Conservation (phyloP, 78 protist species). For the Speleostelium caveatum region DNA sequence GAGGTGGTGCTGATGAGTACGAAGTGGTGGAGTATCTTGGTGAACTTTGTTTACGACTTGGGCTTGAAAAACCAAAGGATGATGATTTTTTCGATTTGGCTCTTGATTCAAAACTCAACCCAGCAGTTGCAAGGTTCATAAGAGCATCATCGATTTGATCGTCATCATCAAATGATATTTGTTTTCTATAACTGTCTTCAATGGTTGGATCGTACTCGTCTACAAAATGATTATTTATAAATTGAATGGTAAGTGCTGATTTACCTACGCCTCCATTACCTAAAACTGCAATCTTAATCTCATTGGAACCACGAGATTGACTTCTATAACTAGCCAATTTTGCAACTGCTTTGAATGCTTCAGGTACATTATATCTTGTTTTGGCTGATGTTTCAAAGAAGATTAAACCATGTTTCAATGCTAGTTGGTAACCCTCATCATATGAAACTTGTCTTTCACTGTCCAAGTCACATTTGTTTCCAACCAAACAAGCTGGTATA, state of each 20-base stretch:
- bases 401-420: conserved; percentile 46
- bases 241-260: conserved; percentile 79
- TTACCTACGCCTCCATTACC: conserved; percentile 92
- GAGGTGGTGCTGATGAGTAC: not conserved
- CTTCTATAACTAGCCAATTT: not conserved
- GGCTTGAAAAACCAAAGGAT: conserved; percentile 23
- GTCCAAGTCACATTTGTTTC: conserved; percentile 96
- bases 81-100: not conserved
- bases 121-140: not conserved
- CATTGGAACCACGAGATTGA: not conserved
- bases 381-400: conserved; percentile 84
- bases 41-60: not conserved
- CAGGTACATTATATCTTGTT: conserved; percentile 80
- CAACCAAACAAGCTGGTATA: conserved; percentile 86
- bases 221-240: conserved; percentile 54
- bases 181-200: conserved; percentile 93
- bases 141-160: not conserved
- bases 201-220: conserved; percentile 94
- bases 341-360: conserved; percentile 77
- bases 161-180: conserved; percentile 19
- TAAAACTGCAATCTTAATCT: conserved; percentile 57
- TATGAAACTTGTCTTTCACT: conserved; percentile 82
- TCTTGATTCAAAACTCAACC: not conserved
- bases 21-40: not conserved
- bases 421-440: conserved; percentile 68